Evolutionary conservation across 345 rosid genomes (phyloP).

Genomic region (Garcia nutans): DNA sequence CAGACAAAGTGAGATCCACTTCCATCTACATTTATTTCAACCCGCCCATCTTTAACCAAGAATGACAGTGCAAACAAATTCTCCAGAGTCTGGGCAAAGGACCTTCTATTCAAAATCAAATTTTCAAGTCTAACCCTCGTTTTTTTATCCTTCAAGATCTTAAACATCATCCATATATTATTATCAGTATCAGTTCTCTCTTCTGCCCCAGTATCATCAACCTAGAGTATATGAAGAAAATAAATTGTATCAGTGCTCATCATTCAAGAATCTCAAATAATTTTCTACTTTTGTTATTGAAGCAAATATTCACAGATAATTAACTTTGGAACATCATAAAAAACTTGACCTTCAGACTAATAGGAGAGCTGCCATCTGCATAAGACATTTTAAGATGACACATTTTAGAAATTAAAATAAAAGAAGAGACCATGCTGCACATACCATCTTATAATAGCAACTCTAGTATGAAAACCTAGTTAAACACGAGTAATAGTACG

Average conservation of each 20-base stretch:
- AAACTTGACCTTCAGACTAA: not conserved
- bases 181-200: slow-evolving; percentile 85
- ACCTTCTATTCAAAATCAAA: slow-evolving; percentile 66
- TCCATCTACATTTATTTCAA: slow-evolving; percentile 52
- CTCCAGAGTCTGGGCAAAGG: slow-evolving; percentile 90
- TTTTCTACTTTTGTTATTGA: no score
- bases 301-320: not conserved
- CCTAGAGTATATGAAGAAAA: slow-evolving; percentile 35
- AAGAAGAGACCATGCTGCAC: not conserved
- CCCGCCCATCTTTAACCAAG: slow-evolving; percentile 87
- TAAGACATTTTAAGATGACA: not conserved
- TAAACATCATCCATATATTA: slow-evolving; percentile 75
- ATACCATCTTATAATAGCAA: not conserved
- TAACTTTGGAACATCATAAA: not conserved
- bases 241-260: not conserved
- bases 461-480: not conserved
- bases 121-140: slow-evolving; percentile 63
- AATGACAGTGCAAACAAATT: slow-evolving; percentile 88
- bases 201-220: slow-evolving; percentile 50
- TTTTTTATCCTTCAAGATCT: slow-evolving; percentile 56
- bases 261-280: not conserved
- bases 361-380: not conserved
- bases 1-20: slow-evolving; percentile 71
- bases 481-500: not conserved
- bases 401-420: not conserved